A percentile compares a stretch with the other conserved stretches of the same genome.
Conservation (phyloP, 495 filamentous ascomycete genomes). For the Hypoxylon trugodes region DNA sequence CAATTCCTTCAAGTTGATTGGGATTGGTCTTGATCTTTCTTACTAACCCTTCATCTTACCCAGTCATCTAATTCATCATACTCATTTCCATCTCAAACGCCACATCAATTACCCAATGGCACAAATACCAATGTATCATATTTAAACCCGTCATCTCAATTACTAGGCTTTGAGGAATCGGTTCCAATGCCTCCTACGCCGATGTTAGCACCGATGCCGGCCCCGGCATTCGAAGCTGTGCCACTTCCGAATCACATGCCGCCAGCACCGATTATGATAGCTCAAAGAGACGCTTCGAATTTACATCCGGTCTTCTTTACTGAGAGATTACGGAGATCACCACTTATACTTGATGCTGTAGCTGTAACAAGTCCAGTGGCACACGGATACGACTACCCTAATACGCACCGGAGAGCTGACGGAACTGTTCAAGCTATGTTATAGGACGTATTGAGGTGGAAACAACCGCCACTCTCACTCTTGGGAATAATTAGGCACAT, state of each 20-base stretch:
- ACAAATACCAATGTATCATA: background rate
- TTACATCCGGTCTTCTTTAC: conserved; percentile 70
- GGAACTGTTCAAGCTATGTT: conserved; percentile 48
- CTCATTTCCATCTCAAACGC: background rate
- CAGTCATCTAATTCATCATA: background rate
- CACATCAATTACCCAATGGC: background rate
- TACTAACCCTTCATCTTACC: background rate
- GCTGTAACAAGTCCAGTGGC: conserved; percentile 55
- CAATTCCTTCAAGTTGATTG: background rate
- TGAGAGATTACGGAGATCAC: conserved; percentile 56
- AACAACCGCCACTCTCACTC: no score
- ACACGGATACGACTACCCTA: conserved; percentile 62
- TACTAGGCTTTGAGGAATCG: background rate
- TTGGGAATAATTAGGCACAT: no score
- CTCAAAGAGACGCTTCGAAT: conserved; percentile 51
- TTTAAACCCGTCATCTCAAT: background rate
- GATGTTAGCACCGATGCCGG: background rate
- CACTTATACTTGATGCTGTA: conserved; percentile 36
- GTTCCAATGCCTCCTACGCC: conserved; percentile 14
- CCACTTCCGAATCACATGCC: conserved; percentile 22
- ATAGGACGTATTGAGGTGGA: conserved; percentile 40
- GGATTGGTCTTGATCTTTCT: background rate
- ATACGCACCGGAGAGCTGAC: conserved; percentile 40
- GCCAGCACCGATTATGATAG: background rate
- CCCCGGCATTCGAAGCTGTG: conserved; percentile 9